Conservation (phyloP, 805 yeast species). For the Komagataella pseudopastoris region DNA sequence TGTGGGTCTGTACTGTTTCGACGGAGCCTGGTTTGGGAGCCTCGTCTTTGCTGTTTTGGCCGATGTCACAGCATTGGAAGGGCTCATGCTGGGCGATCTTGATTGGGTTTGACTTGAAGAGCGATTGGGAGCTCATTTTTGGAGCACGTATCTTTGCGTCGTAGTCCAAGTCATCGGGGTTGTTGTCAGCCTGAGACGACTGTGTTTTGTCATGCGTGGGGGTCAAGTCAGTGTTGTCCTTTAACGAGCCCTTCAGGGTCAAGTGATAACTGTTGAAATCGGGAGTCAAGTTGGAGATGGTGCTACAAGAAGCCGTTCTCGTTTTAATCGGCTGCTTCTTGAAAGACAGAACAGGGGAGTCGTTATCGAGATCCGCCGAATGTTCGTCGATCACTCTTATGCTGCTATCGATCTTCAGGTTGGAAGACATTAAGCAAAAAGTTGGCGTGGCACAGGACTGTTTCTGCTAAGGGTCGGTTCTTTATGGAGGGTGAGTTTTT, state of each 20-base stretch:
- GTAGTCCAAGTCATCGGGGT: slow-evolving; percentile 17
- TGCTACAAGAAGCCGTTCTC: slow-evolving; percentile 2
- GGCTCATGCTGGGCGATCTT: slow-evolving; percentile 6
- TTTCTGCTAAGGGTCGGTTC: neutral
- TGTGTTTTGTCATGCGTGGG: neutral
- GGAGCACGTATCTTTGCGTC: slow-evolving; percentile 45
- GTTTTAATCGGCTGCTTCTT: slow-evolving; percentile 3
- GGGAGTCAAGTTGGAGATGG: slow-evolving; percentile 2
- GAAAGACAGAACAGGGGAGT: slow-evolving; percentile 6
- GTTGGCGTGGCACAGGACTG: neutral
- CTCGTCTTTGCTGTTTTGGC: neutral
- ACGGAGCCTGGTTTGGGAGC: slow-evolving; percentile 1
- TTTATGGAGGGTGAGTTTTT: neutral
- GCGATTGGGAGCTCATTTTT: slow-evolving; percentile 25
- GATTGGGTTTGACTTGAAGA: slow-evolving; percentile 7
- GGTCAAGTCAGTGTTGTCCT: neutral
- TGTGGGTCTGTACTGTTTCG: neutral
- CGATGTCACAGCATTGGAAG: slow-evolving; percentile 2
- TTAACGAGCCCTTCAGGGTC: neutral
- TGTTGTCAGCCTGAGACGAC: neutral
- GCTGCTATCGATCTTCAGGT: neutral
- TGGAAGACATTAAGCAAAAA: neutral
- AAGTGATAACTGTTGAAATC: neutral
- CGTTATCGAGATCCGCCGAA: neutral
- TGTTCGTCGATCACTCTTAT: neutral